Evolutionary conservation across 192 early-diverging fungal genomes (phyloP).

Genomic region (Helicostylum pulchrum): DNA sequence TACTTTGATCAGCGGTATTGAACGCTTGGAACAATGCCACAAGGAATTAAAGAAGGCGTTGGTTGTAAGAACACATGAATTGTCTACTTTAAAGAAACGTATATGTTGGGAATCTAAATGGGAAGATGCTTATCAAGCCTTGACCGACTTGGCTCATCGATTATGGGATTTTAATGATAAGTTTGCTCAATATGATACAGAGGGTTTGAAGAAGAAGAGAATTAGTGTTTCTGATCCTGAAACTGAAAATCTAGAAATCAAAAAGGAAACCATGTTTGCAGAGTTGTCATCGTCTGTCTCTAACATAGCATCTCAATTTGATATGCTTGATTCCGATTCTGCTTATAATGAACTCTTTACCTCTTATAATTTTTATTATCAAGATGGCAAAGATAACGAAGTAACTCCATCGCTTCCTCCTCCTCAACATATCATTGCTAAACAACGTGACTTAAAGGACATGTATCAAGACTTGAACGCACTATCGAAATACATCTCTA

Average conservation of each 20-base stretch:
- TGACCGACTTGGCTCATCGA: conserved; percentile 8
- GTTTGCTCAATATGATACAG: conserved; percentile 20
- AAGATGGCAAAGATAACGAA: not conserved
- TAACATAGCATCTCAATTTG: not conserved
- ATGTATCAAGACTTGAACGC: conserved; percentile 3
- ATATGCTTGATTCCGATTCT: not conserved
- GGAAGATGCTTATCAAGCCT: conserved; percentile 3
- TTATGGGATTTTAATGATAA: conserved; percentile 29
- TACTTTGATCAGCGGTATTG: conserved; percentile 23
- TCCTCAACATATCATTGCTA: conserved; percentile 19
- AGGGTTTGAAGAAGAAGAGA: not conserved
- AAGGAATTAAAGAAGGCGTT: conserved; percentile 7
- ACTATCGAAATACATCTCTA: conserved; percentile 13
- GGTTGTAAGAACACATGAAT: conserved; percentile 11
- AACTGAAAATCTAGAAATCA: not conserved
- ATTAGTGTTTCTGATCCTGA: not conserved
- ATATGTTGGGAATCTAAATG: conserved; percentile 24
- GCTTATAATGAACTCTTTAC: not conserved
- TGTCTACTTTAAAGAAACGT: conserved; percentile 5
- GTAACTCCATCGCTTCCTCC: conserved; percentile 9
- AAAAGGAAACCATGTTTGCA: not conserved
- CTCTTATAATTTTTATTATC: not conserved
- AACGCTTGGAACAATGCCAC: conserved; percentile 17
- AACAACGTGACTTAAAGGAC: conserved; percentile 17
- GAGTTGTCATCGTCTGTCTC: not conserved